phyloP scores from a whole-genome alignment of 306 rosid species.

The Geum urbanum region DNA sequence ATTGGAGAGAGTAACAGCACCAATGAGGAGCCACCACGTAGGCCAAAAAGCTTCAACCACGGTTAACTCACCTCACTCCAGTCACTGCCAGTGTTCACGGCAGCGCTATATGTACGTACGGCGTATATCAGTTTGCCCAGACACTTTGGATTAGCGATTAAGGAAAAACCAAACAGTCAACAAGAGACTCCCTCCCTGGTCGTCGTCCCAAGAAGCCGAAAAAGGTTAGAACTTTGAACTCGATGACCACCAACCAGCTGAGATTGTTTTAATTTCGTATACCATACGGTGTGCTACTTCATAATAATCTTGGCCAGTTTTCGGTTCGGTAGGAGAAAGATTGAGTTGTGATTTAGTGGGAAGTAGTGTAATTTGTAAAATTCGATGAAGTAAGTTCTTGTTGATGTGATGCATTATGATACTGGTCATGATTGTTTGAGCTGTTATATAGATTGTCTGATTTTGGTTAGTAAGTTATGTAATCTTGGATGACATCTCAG shows the following conservation, averaged over 20 bases:
- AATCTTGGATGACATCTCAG: not conserved
- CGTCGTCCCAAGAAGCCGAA: not conserved
- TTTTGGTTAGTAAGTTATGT: not conserved
- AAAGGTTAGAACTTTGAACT: conserved; percentile 1
- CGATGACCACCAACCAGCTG: not conserved
- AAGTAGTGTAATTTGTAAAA: not conserved
- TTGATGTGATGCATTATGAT: not conserved
- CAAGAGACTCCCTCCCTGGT: not conserved
- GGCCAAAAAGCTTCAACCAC: not conserved
- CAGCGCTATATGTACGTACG: not conserved
- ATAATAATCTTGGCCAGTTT: not conserved
- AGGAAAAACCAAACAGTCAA: not conserved
- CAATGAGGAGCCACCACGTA: not conserved
- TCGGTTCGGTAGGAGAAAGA: too few species aligned
- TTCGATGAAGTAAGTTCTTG: not conserved
- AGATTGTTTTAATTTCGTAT: not conserved
- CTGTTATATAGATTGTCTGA: too few species aligned
- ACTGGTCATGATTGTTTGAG: not conserved
- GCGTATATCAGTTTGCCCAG: not conserved
- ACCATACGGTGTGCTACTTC: not conserved
- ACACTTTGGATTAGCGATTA: not conserved
- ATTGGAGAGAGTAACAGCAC: not conserved
- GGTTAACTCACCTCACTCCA: not conserved
- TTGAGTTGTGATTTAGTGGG: too few species aligned
- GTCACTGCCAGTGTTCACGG: not conserved